A percentile compares a stretch with the other conserved stretches of the same genome.
Evolutionary conservation across 2,329 filamentous ascomycete genomes (phyloP).

Genomic region (Stachybotrys echinatus): DNA sequence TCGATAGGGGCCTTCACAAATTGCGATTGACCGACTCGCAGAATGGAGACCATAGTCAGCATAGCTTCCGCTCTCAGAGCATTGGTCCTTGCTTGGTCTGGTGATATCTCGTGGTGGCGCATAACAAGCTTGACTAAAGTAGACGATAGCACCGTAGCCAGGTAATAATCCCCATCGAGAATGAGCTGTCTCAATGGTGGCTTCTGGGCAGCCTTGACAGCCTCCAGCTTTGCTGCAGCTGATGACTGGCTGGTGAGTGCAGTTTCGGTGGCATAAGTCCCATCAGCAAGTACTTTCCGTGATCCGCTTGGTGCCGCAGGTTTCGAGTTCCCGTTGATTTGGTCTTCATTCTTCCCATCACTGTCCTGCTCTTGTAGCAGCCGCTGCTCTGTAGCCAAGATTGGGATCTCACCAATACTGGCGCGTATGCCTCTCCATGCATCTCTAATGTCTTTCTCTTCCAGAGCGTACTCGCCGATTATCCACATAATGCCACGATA

Average conservation of each 20-base stretch:
- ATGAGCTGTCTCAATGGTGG: conserved; percentile 92
- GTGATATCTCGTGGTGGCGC: conserved; percentile 90
- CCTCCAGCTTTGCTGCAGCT: conserved; percentile 85
- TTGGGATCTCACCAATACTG: conserved; percentile 93
- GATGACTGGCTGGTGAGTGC: conserved; percentile 90
- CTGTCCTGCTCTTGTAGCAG: conserved; percentile 80
- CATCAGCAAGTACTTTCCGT: conserved; percentile 87
- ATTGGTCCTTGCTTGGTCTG: conserved; percentile 82
- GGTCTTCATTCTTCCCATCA: conserved; percentile 56
- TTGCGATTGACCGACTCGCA: conserved; percentile 96
- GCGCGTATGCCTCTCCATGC: conserved; percentile 95
- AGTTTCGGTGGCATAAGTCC: conserved; percentile 95
- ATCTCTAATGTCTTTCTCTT: conserved; percentile 89
- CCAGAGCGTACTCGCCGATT: conserved; percentile 91
- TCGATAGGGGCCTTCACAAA: conserved; percentile 97
- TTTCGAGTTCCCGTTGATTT: conserved; percentile 78
- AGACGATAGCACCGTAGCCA: conserved; percentile 90
- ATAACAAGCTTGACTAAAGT: conserved; percentile 97
- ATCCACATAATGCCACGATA: conserved; percentile 97
- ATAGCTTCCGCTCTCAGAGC: conserved; percentile 93
- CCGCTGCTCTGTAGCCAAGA: conserved; percentile 89
- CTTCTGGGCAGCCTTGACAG: conserved; percentile 95
- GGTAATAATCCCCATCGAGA: conserved; percentile 93
- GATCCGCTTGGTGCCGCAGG: conserved; percentile 73
- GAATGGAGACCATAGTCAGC: conserved; percentile 99